phyloP scores from a whole-genome alignment of 192 early-diverging fungal species.

The Allomyces arbusculus region DNA sequence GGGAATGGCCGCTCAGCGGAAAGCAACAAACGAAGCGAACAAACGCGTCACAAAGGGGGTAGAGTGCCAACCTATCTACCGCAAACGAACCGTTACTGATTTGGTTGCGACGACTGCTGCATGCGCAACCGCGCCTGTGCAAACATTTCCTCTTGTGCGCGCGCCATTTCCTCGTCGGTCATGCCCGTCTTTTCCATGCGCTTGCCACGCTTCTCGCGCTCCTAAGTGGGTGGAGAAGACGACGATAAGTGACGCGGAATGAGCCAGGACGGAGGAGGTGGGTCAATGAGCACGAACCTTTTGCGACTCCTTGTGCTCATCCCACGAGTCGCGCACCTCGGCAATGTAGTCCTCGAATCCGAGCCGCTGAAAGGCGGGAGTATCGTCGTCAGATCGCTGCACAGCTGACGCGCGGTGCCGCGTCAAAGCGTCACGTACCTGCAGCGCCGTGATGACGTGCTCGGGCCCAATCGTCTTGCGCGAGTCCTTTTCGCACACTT shows the following conservation, averaged over 20 bases:
- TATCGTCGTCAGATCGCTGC: conserved; percentile 1
- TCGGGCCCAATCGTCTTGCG: conserved; percentile 97
- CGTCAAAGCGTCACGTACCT: conserved; percentile 18
- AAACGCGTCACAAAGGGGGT: no score
- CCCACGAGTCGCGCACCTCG: conserved; percentile 69
- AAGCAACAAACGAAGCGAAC: no score
- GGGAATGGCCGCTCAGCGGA: no score
- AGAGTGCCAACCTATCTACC: no score
- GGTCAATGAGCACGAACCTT: conserved; percentile 25
- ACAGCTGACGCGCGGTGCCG: background rate
- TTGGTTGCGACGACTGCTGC: conserved; percentile 6
- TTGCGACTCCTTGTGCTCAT: conserved; percentile 71
- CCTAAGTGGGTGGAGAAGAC: conserved; percentile 21
- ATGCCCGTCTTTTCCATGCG: conserved; percentile 60
- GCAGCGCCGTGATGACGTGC: conserved; percentile 73
- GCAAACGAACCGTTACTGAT: no score
- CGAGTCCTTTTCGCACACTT: conserved; percentile 83
- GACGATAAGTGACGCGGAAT: conserved; percentile 1
- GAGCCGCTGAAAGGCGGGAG: conserved; percentile 25
- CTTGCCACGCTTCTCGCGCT: conserved; percentile 57
- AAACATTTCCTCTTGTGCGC: conserved; percentile 72
- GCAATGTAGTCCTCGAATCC: conserved; percentile 81
- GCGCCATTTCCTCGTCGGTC: conserved; percentile 62
- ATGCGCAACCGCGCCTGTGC: conserved; percentile 60
- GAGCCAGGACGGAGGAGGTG: background rate